Percentiles rank a stretch among this genome's conserved stretches.
Evolutionary conservation across 225 moss, liverwort and hornwort species (phyloP).

Genomic region (Anthoceros angustus): DNA sequence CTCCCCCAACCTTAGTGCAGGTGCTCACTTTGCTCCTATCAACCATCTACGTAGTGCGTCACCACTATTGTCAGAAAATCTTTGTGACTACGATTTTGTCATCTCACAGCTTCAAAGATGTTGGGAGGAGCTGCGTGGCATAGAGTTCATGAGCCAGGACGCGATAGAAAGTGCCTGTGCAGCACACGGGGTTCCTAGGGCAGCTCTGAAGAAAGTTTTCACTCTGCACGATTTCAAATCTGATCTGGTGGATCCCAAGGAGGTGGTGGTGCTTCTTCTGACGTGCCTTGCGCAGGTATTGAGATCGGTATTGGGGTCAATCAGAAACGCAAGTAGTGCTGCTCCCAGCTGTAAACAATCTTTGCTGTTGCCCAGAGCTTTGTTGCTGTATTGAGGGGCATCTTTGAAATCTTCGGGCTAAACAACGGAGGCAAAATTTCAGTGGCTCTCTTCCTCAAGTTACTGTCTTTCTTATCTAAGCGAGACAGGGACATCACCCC

Average conservation of each 20-base stretch:
- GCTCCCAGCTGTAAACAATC: background rate
- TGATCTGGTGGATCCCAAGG: constrained; percentile 83
- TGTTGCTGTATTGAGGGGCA: constrained; percentile 45
- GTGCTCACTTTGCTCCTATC: constrained; percentile 5
- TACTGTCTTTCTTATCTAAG: constrained; percentile 55
- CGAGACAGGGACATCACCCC: constrained; percentile 52
- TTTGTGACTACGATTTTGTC: background rate
- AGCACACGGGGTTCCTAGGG: constrained; percentile 34
- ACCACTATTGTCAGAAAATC: background rate
- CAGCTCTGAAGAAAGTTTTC: constrained; percentile 64
- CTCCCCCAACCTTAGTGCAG: constrained; percentile 46
- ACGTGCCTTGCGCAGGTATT: constrained; percentile 35
- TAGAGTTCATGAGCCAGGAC: constrained; percentile 63
- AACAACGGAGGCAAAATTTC: constrained; percentile 29
- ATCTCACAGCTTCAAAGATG: constrained; percentile 26
- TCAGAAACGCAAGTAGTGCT: background rate
- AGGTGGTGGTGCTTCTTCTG: constrained; percentile 60
- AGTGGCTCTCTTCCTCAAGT: constrained; percentile 38
- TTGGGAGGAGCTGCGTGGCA: constrained; percentile 54
- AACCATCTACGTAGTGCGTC: background rate
- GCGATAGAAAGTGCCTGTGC: constrained; percentile 40
- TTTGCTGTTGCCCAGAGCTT: constrained; percentile 23
- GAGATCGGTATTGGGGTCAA: background rate
- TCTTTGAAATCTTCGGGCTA: constrained; percentile 79
- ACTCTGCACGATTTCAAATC: constrained; percentile 80